Conservation (phyloP, 208 protist species). For the Leishmania mexicana region DNA sequence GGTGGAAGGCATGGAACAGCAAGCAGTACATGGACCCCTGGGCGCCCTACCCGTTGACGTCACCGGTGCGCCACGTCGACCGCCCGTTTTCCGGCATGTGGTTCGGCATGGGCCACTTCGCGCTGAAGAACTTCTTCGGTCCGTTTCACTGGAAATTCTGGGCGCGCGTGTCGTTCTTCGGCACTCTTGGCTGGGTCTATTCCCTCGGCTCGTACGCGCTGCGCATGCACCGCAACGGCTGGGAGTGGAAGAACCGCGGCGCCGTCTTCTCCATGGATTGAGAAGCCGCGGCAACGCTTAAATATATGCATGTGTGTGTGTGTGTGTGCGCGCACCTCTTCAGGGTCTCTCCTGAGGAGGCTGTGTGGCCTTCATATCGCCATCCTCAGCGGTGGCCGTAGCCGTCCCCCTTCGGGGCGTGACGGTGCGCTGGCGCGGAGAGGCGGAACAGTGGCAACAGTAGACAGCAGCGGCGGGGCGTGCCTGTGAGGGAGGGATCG, state of each 20-base stretch:
- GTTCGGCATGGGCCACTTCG: slow-evolving; percentile 87
- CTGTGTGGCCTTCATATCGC: neutral
- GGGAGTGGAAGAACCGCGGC: slow-evolving; percentile 90
- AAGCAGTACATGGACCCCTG: slow-evolving; percentile 71
- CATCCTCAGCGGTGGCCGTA: neutral
- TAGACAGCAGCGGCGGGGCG: neutral
- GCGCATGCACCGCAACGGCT: slow-evolving; percentile 86
- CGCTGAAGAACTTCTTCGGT: slow-evolving; percentile 83
- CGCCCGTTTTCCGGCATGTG: slow-evolving; percentile 61
- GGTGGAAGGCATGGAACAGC: slow-evolving; percentile 83
- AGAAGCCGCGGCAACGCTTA: neutral
- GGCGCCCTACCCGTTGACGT: slow-evolving; percentile 63
- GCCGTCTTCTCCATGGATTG: slow-evolving; percentile 87
- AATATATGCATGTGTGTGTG: neutral
- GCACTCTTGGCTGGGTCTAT: slow-evolving; percentile 47
- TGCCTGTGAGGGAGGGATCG: neutral
- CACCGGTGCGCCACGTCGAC: slow-evolving; percentile 76
- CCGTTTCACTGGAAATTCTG: slow-evolving; percentile 71
- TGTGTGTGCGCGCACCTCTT: neutral
- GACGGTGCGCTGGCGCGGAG: neutral
- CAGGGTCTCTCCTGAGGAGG: neutral
- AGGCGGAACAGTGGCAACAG: neutral
- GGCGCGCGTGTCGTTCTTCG: slow-evolving; percentile 59
- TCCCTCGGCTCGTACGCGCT: slow-evolving; percentile 57
- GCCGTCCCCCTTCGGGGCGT: neutral